Evolutionary conservation across 78 protist species (phyloP).

Genomic region (Chrysochromulina parva): DNA sequence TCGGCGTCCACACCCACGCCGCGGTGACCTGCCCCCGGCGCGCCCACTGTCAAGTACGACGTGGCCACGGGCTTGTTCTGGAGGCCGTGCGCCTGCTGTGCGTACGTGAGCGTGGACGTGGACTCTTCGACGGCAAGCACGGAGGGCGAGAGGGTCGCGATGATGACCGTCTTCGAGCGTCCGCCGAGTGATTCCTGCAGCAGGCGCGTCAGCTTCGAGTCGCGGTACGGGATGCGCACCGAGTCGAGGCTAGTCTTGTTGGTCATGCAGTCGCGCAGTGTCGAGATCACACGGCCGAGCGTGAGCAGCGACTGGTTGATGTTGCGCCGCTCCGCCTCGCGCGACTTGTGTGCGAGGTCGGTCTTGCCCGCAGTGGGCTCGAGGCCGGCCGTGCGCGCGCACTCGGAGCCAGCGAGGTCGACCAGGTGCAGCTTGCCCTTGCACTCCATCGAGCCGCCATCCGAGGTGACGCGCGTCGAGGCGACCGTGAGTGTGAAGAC

Average conservation of each 20-base stretch:
- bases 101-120: neutral
- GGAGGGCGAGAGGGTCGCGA: conserved; percentile 57
- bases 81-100: conserved; percentile 43
- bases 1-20: neutral
- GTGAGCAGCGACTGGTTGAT: conserved; percentile 59
- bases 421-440: conserved; percentile 57
- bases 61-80: conserved; percentile 48
- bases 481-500: conserved; percentile 28
- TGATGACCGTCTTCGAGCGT: conserved; percentile 50
- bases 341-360: conserved; percentile 11
- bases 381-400: conserved; percentile 40
- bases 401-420: conserved; percentile 56
- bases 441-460: neutral
- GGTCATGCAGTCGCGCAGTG: neutral
- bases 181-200: conserved; percentile 60
- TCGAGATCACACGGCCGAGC: conserved; percentile 46
- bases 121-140: conserved; percentile 50
- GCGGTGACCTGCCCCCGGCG: neutral
- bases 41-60: conserved; percentile 31
- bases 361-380: neutral
- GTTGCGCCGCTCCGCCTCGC: conserved; percentile 54
- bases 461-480: neutral
- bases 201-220: conserved; percentile 58
- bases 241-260: neutral
- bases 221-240: conserved; percentile 55